phyloP scores from a whole-genome alignment of 805 yeast genomes.

The Scheffersomyces ergatensis region DNA sequence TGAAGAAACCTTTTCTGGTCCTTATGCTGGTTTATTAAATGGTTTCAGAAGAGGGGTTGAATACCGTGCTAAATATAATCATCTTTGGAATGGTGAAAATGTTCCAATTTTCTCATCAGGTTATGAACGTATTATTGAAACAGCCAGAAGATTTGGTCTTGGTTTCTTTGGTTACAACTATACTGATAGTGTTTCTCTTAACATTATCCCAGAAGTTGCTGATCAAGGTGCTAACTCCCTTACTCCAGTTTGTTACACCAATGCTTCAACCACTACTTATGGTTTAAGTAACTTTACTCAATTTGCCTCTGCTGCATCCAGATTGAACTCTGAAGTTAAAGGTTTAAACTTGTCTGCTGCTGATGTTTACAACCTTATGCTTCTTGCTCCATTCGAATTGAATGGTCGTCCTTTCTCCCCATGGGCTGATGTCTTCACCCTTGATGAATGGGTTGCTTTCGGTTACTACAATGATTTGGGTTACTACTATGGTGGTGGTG shows the following conservation, averaged over 20 bases:
- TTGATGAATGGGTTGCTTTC: constrained; percentile 60
- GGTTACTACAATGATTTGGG: constrained; percentile 60
- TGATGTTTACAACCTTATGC: constrained; percentile 55
- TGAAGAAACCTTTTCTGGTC: constrained; percentile 47
- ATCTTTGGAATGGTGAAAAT: constrained; percentile 36
- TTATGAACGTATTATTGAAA: constrained; percentile 52
- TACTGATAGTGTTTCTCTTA: constrained; percentile 28
- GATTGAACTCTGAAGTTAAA: constrained; percentile 35
- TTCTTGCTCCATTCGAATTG: constrained; percentile 72
- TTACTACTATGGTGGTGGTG: constrained; percentile 55
- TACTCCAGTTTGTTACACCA: constrained; percentile 36
- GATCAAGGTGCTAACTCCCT: constrained; percentile 57
- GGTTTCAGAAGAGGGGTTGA: constrained; percentile 49
- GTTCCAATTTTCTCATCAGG: constrained; percentile 57
- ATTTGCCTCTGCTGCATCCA: constrained; percentile 38
- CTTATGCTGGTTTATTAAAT: constrained; percentile 53
- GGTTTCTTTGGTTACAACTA: constrained; percentile 55
- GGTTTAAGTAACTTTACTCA: constrained; percentile 37
- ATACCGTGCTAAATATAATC: constrained; percentile 48
- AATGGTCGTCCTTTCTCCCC: constrained; percentile 66
- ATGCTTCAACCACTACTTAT: constrained; percentile 16
- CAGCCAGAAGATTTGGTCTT: constrained; percentile 54
- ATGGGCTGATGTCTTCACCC: constrained; percentile 67
- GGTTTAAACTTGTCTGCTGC: constrained; percentile 48
- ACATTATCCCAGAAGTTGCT: constrained; percentile 46